phyloP scores from a whole-genome alignment of 345 rosid species.

The Citrus unshiu region DNA sequence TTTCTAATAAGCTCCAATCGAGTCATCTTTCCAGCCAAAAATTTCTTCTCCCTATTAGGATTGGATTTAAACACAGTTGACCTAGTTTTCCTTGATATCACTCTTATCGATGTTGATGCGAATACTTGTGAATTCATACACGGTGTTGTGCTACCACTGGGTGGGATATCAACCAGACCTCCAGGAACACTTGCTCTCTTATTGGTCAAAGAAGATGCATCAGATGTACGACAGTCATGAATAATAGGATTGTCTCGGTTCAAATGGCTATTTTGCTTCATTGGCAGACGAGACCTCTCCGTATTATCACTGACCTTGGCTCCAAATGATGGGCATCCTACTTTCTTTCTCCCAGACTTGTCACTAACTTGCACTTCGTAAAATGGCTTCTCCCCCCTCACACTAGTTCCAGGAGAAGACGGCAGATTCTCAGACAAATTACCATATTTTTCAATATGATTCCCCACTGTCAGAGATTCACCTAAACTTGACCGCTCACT shows the following conservation, averaged over 20 bases:
- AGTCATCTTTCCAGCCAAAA: constrained; percentile 29
- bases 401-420: constrained; percentile 31
- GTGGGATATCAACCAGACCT: constrained; percentile 14
- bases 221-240: constrained; percentile 20
- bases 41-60: constrained; percentile 22
- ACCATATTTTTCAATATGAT: constrained; percentile 29
- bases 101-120: constrained; percentile 29
- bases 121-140: constrained; percentile 16
- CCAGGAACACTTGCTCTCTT: constrained; percentile 22
- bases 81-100: constrained; percentile 35
- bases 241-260: constrained; percentile 21
- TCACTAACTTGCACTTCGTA: constrained; percentile 22
- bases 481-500: constrained; percentile 35
- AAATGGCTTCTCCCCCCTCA: constrained; percentile 27
- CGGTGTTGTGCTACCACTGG: constrained; percentile 14
- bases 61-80: constrained; percentile 30
- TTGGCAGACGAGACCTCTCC: constrained; percentile 19
- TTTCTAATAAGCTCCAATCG: constrained; percentile 28
- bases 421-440: constrained; percentile 30
- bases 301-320: constrained; percentile 17
- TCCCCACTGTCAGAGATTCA: constrained; percentile 33
- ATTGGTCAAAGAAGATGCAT: constrained; percentile 31
- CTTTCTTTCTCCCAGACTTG: constrained; percentile 35
- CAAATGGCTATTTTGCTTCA: constrained; percentile 27
- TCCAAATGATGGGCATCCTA: constrained; percentile 28